phyloP scores from a whole-genome alignment of 805 yeast species.

The Wickerhamiella australiensis region DNA sequence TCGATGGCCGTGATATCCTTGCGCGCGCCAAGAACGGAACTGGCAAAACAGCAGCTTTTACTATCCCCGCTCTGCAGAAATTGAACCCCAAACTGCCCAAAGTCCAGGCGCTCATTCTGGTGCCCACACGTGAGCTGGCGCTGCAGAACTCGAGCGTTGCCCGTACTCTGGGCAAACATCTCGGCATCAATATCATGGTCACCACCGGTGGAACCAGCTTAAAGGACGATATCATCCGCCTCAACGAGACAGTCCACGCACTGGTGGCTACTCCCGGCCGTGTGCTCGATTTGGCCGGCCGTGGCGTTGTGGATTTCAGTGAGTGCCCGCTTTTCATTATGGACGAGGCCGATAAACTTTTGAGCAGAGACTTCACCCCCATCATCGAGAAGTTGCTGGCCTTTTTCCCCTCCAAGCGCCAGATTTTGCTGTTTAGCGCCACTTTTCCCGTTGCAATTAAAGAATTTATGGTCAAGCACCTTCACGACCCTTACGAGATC shows the following conservation, averaged over 20 bases:
- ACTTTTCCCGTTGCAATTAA: slow-evolving; percentile 94
- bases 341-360: slow-evolving; percentile 99
- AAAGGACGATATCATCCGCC: slow-evolving; percentile 86
- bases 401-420: slow-evolving; percentile 69
- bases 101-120: slow-evolving; percentile 84
- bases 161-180: slow-evolving; percentile 86
- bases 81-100: slow-evolving; percentile 71
- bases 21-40: slow-evolving; percentile 99
- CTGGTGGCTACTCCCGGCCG: slow-evolving; percentile 98
- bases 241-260: slow-evolving; percentile 85
- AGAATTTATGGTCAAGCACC: slow-evolving; percentile 80
- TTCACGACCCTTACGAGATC: slow-evolving; percentile 86
- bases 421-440: slow-evolving; percentile 82
- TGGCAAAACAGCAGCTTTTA: slow-evolving; percentile 96
- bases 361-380: slow-evolving; percentile 76
- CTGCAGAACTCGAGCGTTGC: slow-evolving; percentile 96
- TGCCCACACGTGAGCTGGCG: slow-evolving; percentile 97
- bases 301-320: slow-evolving; percentile 75
- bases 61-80: slow-evolving; percentile 83
- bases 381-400: slow-evolving; percentile 76
- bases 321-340: slow-evolving; percentile 80
- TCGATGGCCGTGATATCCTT: slow-evolving; percentile 87
- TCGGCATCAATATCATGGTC: slow-evolving; percentile 89
- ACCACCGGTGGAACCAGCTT: slow-evolving; percentile 96
- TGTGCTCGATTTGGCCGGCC: slow-evolving; percentile 83